phyloP scores from a whole-genome alignment of 768 basidiomycete genomes.

The Zangia roseola region DNA sequence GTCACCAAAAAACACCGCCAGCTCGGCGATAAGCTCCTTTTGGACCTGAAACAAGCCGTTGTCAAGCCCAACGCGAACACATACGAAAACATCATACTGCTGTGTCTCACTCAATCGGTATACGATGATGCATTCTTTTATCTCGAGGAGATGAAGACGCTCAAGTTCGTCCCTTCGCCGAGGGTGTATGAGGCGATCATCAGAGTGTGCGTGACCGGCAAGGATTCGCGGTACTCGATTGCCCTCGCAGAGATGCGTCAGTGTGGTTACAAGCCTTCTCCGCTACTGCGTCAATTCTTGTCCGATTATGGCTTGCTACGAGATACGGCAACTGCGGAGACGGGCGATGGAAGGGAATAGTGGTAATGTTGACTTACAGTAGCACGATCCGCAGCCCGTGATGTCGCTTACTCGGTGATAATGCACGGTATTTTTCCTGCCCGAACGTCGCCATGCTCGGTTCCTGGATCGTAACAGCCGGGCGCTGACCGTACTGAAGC shows the following conservation, averaged over 20 bases:
- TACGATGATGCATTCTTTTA: slow-evolving; percentile 91
- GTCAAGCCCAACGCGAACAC: slow-evolving; percentile 58
- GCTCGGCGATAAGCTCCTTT: slow-evolving; percentile 65
- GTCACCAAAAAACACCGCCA: slow-evolving; percentile 55
- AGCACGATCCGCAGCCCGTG: background rate
- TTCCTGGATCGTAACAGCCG: no score
- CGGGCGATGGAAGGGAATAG: background rate
- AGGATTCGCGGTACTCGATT: slow-evolving; percentile 62
- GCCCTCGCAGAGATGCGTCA: slow-evolving; percentile 72
- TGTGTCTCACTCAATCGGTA: slow-evolving; percentile 66
- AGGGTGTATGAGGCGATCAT: slow-evolving; percentile 60
- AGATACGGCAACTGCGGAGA: background rate
- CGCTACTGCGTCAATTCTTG: slow-evolving; percentile 33
- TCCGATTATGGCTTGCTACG: slow-evolving; percentile 11
- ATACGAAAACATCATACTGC: slow-evolving; percentile 63
- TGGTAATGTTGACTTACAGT: background rate
- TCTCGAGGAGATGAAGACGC: slow-evolving; percentile 83
- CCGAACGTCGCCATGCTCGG: no score
- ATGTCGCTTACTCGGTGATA: background rate
- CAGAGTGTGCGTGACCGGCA: slow-evolving; percentile 50
- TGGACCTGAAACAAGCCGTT: slow-evolving; percentile 59
- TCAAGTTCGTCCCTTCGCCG: slow-evolving; percentile 50
- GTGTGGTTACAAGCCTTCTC: slow-evolving; percentile 47
- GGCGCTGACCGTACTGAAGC: no score
- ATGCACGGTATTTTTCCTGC: background rate